Evolutionary conservation across 306 rosid genomes (phyloP), one percentile per base, ranked within the genome.

Genomic region (Pterocarpus santalinus): DNA sequence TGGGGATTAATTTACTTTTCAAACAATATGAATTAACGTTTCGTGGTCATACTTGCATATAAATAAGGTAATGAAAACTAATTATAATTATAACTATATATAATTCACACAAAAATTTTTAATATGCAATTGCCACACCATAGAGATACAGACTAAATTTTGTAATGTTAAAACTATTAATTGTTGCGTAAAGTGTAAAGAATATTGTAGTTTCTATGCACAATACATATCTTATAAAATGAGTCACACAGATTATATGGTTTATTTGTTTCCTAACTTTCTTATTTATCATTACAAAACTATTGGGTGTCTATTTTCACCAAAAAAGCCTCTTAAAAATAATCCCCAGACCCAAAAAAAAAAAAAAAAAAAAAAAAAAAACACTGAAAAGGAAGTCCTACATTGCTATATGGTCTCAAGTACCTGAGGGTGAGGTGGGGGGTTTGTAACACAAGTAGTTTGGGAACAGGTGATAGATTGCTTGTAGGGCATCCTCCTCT

Each of bases 401-500:
- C 39, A 32, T 60, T 60, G 65, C 66, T 61, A 32, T 30, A 61
- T 60, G 35, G 38, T 35, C 53, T 74, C 52, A 5, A 39, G 62
- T 63, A 75, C 55, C 38, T 63, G 15, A 5, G 74, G 74, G 30
- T 51, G 73, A 52, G 83, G 51, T 76, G 62, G 14, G 22, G 28
- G 38, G 60, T n/a, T 75, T 16, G 64, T 36, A 38, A 62, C 78
- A 22, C n/a, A 39, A 12, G 8, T 51, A 65, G 39, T 71, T 14
- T 43, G 65, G 57, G 62, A 49, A 58, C 11, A 36, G 68, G 35
- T 34, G 70, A 60, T 46, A 22, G 35, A 47, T 77, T 66, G 15
- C 56, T 61, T 66, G 58, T 73, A 36, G 69, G 35, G 44, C 44
- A 39, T 39, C 65, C 47, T 56, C 65, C 52, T n/a, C 51, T 22